Evolutionary conservation across 2,329 filamentous ascomycete species (phyloP), one percentile per base, ranked within the genome.

Genomic region (Alternaria alternata): DNA sequence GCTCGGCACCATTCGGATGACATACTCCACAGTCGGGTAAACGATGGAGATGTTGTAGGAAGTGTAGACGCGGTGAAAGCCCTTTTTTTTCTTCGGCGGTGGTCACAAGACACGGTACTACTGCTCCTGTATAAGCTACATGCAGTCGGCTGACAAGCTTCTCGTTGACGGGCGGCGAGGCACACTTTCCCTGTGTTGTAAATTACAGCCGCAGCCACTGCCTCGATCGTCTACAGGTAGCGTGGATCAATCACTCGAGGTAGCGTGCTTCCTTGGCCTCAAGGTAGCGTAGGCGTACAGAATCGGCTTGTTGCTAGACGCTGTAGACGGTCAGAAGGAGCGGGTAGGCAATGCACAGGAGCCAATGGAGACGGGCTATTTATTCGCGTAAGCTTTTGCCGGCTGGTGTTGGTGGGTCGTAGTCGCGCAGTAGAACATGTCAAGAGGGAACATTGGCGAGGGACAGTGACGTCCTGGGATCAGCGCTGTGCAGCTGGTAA

Each of bases 11-110:
- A 59, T 34, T 65, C 63, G 67, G 66, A 62, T 61, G 48, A 51
- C 34, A 47, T 59, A 55, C 59, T 61, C 39, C 57, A 57, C 54
- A 32, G 36, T 65, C 62, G 66, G 68, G 56, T 63, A 62, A 64
- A 63, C 47, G 36, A 49, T 44, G 48, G 57, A 51, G 22, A 49
- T 36, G 42, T 22, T 22, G 30, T 46, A 38, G 36, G 42, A 42
- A n/a, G 34, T 38, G 36, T 43, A 53, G 34, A 43, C 44, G 41
- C 41, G 41, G 46, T 49, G 46, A 49, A 49, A 36, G 46, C 46
- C 30, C 24, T 53, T 36, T 30, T 20, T 41, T 22, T 9, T 46
- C 30, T 41, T 22, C 9, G 55, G 48, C 48, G 24, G 3, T 47
- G 42, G 42, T 36, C 18, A 36, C 48, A 42, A 47, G 48, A 44